Conservation (phyloP, 495 filamentous ascomycete species). For the Hypoxylon fuscum region DNA sequence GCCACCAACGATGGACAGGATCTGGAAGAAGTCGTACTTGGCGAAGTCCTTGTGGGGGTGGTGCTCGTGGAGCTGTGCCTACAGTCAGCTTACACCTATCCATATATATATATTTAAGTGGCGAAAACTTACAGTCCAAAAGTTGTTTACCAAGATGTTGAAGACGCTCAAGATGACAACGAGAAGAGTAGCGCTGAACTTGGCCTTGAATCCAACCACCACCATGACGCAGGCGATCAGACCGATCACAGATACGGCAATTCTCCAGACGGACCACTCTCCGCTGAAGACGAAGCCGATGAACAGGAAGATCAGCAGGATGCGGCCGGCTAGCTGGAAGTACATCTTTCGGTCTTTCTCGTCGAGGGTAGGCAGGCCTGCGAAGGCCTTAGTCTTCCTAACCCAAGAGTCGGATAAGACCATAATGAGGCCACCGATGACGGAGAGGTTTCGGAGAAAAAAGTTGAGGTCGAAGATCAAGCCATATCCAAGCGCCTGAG, state of each 20-base stretch:
- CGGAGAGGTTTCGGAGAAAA: slow-evolving; percentile 97
- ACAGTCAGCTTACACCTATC: slow-evolving; percentile 5
- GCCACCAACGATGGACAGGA: slow-evolving; percentile 96
- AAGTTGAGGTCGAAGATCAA: slow-evolving; percentile 99
- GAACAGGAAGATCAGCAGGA: slow-evolving; percentile 97
- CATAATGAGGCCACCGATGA: slow-evolving; percentile 97
- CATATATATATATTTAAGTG: no score
- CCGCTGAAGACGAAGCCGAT: slow-evolving; percentile 95
- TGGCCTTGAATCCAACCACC: slow-evolving; percentile 98
- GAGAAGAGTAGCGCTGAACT: slow-evolving; percentile 93
- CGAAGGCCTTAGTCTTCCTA: slow-evolving; percentile 95
- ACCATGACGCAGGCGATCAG: slow-evolving; percentile 97
- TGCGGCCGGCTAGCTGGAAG: slow-evolving; percentile 94
- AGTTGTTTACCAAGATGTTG: slow-evolving; percentile 98
- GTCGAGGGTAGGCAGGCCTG: slow-evolving; percentile 89
- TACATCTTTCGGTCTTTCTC: slow-evolving; percentile 99
- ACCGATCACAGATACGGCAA: slow-evolving; percentile 83
- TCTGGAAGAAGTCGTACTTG: slow-evolving; percentile 99
- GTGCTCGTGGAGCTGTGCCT: slow-evolving; percentile 87
- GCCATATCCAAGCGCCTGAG: slow-evolving; percentile 97
- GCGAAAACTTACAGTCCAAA: slow-evolving; percentile 96
- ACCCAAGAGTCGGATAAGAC: slow-evolving; percentile 98
- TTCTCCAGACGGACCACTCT: slow-evolving; percentile 85
- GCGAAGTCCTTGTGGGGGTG: slow-evolving; percentile 99
- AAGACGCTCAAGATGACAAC: slow-evolving; percentile 96